These are phyloP conservation scores for Dendrobium chrysotoxum DNA, from an alignment of 106 monocot species.

Conservation along the genomic window DNA sequence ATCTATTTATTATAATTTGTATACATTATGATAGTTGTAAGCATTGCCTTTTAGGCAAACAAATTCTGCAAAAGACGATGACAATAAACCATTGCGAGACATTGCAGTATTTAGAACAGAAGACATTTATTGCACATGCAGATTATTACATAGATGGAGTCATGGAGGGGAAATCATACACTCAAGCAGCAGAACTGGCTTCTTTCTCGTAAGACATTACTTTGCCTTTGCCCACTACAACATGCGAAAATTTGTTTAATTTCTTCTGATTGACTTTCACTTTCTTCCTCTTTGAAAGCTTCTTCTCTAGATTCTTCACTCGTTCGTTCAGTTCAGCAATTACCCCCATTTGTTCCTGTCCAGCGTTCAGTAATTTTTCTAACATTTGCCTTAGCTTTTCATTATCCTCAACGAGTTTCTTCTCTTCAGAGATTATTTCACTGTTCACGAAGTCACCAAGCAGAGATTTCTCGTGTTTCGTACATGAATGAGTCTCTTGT, in stretches of 20 bases:
- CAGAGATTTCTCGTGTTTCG: not conserved
- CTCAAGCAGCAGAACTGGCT: not conserved
- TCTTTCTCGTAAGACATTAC: not conserved
- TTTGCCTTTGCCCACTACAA: not conserved
- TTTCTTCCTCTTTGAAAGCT: constrained; percentile 31
- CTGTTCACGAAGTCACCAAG: not conserved
- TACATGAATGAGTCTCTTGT: no score
- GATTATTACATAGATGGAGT: not conserved
- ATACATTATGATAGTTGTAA: no score
- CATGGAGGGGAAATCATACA: not conserved
- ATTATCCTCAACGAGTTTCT: constrained; percentile 34
- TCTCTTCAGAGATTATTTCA: constrained; percentile 8
- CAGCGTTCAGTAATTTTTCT: constrained; percentile 38
- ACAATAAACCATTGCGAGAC: no score
- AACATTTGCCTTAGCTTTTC: constrained; percentile 40
- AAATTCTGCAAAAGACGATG: no score
- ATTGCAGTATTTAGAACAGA: no score
- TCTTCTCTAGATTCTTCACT: constrained; percentile 50
- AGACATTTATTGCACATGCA: no score
- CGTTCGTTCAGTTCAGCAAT: constrained; percentile 39
- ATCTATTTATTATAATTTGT: no score
- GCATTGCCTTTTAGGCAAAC: no score
- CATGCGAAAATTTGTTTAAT: not conserved
- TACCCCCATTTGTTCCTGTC: constrained; percentile 33
- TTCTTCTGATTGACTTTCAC: constrained; percentile 11